Evolutionary conservation across 805 yeast species (phyloP).

Genomic region (Komagataella mondaviorum): DNA sequence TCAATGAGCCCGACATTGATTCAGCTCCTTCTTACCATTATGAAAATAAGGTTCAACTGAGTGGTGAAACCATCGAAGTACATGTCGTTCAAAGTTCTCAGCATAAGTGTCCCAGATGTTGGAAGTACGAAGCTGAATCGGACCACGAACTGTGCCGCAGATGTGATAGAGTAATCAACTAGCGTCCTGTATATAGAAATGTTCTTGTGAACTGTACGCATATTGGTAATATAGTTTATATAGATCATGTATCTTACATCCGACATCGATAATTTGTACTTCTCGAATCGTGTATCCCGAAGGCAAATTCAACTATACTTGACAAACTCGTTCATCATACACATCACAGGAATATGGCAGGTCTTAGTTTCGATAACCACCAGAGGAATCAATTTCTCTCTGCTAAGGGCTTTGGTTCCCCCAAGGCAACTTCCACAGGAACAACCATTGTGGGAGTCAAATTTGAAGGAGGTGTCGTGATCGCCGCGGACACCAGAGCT

Average conservation of each 20-base stretch:
- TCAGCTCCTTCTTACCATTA: conserved; percentile 11
- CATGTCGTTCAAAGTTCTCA: conserved; percentile 22
- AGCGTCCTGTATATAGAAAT: not conserved
- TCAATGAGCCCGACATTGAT: conserved; percentile 13
- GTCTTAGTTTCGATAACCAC: conserved; percentile 84
- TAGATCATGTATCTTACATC: not conserved
- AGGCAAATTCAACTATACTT: not conserved
- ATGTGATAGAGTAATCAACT: conserved; percentile 33
- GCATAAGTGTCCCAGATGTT: conserved; percentile 84
- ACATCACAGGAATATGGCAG: conserved; percentile 45
- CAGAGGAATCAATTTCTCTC: conserved; percentile 76
- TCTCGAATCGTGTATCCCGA: not conserved
- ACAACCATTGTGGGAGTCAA: conserved; percentile 98
- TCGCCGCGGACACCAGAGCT: conserved; percentile 98
- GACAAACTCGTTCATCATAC: not conserved
- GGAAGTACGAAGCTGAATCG: conserved; percentile 55
- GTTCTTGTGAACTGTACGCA: not conserved
- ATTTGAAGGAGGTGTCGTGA: conserved; percentile 86
- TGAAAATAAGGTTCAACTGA: conserved; percentile 14
- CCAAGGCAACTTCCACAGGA: conserved; percentile 94
- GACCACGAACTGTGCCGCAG: conserved; percentile 50
- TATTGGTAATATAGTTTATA: too few species aligned
- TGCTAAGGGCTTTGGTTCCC: conserved; percentile 60
- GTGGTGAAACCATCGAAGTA: conserved; percentile 16
- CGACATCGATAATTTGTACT: not conserved